A percentile compares a stretch with the other conserved stretches of the same genome.
Evolutionary conservation across 371 early-diverging fungal species (phyloP).

Genomic region (Mortierella sp.): DNA sequence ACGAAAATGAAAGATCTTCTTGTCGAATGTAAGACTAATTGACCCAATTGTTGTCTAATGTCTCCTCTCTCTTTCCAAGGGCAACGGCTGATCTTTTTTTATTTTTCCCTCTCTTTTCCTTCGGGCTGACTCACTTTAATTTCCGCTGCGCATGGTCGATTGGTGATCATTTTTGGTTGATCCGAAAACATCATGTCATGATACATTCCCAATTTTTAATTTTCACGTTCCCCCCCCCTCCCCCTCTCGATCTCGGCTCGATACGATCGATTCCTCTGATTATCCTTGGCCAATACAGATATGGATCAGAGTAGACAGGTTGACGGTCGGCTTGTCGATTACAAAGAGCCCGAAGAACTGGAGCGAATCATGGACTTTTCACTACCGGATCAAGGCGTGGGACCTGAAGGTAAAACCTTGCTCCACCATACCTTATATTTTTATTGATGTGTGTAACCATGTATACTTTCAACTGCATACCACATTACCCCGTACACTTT

Average conservation of each 20-base stretch:
- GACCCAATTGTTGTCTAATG: neutral
- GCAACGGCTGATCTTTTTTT: neutral
- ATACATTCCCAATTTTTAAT: neutral
- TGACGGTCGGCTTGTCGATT: constrained; percentile 61
- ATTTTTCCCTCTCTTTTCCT: constrained; percentile 1
- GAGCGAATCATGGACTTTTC: constrained; percentile 66
- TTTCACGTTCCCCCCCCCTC: neutral
- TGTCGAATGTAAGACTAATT: constrained; percentile 41
- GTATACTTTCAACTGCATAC: neutral
- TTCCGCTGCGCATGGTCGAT: constrained; percentile 37
- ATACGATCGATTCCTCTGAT: neutral
- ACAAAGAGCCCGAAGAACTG: constrained; percentile 64
- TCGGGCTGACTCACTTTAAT: constrained; percentile 42
- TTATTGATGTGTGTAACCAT: constrained; percentile 11
- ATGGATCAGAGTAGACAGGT: constrained; percentile 62
- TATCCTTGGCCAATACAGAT: constrained; percentile 31
- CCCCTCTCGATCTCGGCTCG: constrained; percentile 10
- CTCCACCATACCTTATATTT: no score
- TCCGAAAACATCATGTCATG: constrained; percentile 28
- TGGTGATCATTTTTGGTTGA: constrained; percentile 24
- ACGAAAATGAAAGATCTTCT: constrained; percentile 54
- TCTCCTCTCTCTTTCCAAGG: no score
- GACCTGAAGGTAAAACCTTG: constrained; percentile 62
- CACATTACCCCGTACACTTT: neutral
- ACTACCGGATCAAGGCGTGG: constrained; percentile 63